Conservation (phyloP, 2,329 filamentous ascomycete species). For the Zalaria sp. region DNA sequence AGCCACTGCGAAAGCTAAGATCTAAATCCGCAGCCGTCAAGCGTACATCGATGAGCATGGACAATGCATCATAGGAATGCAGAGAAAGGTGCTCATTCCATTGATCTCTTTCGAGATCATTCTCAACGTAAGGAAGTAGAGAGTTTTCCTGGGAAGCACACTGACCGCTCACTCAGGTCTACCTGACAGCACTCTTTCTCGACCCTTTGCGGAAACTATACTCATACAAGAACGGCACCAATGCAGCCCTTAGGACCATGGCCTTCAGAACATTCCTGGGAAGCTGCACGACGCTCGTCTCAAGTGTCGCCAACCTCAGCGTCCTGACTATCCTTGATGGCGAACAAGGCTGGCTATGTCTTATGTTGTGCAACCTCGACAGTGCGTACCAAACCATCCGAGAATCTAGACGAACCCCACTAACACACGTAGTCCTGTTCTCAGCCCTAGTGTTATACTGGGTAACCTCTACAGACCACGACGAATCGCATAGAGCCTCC, state of each 20-base stretch:
- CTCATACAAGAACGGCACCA: slow-evolving; percentile 35
- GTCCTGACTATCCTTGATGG: slow-evolving; percentile 45
- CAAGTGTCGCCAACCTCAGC: slow-evolving; percentile 45
- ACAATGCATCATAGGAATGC: slow-evolving; percentile 48
- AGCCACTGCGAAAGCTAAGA: not conserved
- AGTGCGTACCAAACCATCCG: slow-evolving; percentile 25
- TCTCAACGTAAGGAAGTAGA: slow-evolving; percentile 33
- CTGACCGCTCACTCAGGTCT: slow-evolving; percentile 26
- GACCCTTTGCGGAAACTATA: slow-evolving; percentile 43
- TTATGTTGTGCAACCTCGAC: slow-evolving; percentile 52
- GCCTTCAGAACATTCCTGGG: slow-evolving; percentile 47
- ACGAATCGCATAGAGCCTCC: too few species aligned
- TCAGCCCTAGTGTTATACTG: not conserved
- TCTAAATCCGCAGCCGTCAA: slow-evolving; percentile 33
- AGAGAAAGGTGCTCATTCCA: slow-evolving; percentile 43
- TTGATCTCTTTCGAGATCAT: slow-evolving; percentile 47
- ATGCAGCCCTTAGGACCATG: slow-evolving; percentile 34
- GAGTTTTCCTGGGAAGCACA: slow-evolving; percentile 1
- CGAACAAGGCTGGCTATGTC: slow-evolving; percentile 50
- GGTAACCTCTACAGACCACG: not conserved
- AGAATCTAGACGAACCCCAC: not conserved
- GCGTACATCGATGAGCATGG: slow-evolving; percentile 37
- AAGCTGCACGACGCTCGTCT: slow-evolving; percentile 40
- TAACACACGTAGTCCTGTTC: not conserved
- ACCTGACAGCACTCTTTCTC: slow-evolving; percentile 49